phyloP scores from a whole-genome alignment of 2,329 filamentous ascomycete species.

The Beauveria pseudobassiana region DNA sequence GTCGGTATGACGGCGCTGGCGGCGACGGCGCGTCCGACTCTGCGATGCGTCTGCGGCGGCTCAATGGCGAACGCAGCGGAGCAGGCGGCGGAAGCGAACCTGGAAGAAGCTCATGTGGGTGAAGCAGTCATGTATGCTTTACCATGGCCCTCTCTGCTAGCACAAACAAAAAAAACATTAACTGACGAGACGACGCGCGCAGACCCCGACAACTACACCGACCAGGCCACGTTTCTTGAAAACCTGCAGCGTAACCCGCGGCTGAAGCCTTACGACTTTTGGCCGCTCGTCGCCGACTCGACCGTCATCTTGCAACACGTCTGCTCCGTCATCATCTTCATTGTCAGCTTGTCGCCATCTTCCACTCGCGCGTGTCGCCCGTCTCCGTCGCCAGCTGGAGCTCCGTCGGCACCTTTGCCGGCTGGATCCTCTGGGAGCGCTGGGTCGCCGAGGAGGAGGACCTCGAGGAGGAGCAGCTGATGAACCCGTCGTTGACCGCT shows the following conservation, averaged over 20 bases:
- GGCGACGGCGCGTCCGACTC: slow-evolving; percentile 28
- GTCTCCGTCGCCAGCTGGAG: slow-evolving; percentile 83
- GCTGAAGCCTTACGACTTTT: slow-evolving; percentile 93
- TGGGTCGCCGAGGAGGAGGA: slow-evolving; percentile 72
- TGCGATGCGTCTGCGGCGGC: slow-evolving; percentile 33
- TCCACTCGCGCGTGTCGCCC: slow-evolving; percentile 78
- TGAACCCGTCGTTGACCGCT: slow-evolving; percentile 22
- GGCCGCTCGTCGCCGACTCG: slow-evolving; percentile 89
- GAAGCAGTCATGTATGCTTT: slow-evolving; percentile 74
- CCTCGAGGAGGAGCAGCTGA: slow-evolving; percentile 31
- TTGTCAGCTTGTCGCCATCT: slow-evolving; percentile 92
- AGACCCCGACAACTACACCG: slow-evolving; percentile 99
- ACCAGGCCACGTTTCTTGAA: slow-evolving; percentile 92
- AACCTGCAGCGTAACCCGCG: slow-evolving; percentile 91
- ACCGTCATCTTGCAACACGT: slow-evolving; percentile 97
- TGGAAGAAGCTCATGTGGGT: slow-evolving; percentile 99
- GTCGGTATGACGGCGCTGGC: slow-evolving; percentile 34
- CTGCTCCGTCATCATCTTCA: slow-evolving; percentile 88
- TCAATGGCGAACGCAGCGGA: slow-evolving; percentile 51
- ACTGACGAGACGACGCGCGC: not conserved
- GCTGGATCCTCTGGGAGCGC: slow-evolving; percentile 86
- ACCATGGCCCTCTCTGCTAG: not conserved
- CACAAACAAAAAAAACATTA: not conserved
- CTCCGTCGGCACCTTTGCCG: slow-evolving; percentile 72
- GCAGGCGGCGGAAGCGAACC: slow-evolving; percentile 59